These are phyloP conservation scores for Leptographium lundbergii DNA, from an alignment of 2,329 filamentous ascomycete genomes.

Conservation along the genomic window DNA sequence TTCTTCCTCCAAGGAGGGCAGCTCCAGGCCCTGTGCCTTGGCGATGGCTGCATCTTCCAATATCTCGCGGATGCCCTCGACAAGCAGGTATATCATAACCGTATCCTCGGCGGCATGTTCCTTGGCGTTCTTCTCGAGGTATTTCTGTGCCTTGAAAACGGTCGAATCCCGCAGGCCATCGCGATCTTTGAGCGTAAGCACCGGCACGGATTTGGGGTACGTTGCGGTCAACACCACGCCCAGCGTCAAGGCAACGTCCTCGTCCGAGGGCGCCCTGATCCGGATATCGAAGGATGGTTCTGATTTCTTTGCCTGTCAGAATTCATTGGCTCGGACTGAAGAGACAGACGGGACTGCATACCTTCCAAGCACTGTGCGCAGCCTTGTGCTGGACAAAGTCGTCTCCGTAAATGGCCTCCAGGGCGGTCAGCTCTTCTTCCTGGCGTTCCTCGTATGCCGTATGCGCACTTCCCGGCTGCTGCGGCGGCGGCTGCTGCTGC, in stretches of 20 bases:
- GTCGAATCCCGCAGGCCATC: conserved; percentile 56
- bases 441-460: conserved; percentile 74
- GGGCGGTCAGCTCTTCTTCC: conserved; percentile 72
- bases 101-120: conserved; percentile 38
- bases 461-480: conserved; percentile 25
- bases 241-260: conserved; percentile 59
- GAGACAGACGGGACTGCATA: conserved; percentile 23
- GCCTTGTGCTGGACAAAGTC: conserved; percentile 68
- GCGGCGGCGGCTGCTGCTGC: conserved; percentile 15
- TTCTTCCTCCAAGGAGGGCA: conserved; percentile 84
- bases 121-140: conserved; percentile 45
- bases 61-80: conserved; percentile 59
- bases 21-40: conserved; percentile 58
- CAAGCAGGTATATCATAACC: conserved; percentile 51
- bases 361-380: conserved; percentile 72
- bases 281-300: conserved; percentile 74
- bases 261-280: conserved; percentile 61
- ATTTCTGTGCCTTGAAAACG: conserved; percentile 55
- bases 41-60: conserved; percentile 77
- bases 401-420: conserved; percentile 80
- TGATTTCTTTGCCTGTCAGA: conserved; percentile 44
- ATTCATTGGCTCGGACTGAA: too few species aligned
- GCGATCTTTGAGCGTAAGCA: conserved; percentile 55
- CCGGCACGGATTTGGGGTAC: conserved; percentile 74
- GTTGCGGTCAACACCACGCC: conserved; percentile 75